Evolutionary conservation across 192 early-diverging fungal genomes (phyloP), one percentile per base, ranked within the genome.

Genomic region (Helicostylum pulchrum): DNA sequence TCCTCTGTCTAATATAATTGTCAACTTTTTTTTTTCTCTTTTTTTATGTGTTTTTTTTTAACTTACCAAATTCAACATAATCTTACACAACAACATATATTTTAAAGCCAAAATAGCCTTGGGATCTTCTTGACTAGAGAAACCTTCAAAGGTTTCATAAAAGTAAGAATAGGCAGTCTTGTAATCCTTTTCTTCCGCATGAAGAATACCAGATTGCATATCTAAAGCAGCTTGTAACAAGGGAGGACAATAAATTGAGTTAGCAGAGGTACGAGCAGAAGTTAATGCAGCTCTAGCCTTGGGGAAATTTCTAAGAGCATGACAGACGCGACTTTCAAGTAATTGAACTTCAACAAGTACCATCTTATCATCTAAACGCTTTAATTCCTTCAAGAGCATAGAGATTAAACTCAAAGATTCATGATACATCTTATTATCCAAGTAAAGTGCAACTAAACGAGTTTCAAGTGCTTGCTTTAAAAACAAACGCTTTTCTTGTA

Each of bases 151-250:
- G 4, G 95, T 94, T 76, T 99, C 97, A 67, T 94, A 98, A 79
- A 99, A 99, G 84, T 98, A 99, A 51, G 96, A 98, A 67, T 91
- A 95, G 64, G 91, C 96, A 10, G 96, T 99, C 78, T 98, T 98
- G 75, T 95, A 99, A 71, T 99, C 97, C 77, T 97, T 96, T 70
- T 98, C 96, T 68, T 99, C 96, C 32, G 95, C 89, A 68, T 99
- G 96, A 63, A 98, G 80, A 53, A 95, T 94, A 63, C 97, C 97
- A 11, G 93, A 95, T 79, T 98, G 96, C 87, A 98, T 86, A 77
- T 99, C 97, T 51, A 99, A 82, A 32, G 85, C 83, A 9, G 97
- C 97, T 72, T 99, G 97, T 70, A 98, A 85, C 62, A 96, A 77
- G 20, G 95, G 96, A 73, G 97, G 97, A 67, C 94, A 97, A 76